Evolutionary conservation across 768 basidiomycete genomes (phyloP), one percentile per base, ranked within the genome.

Genomic region (Amanita exitialis): DNA sequence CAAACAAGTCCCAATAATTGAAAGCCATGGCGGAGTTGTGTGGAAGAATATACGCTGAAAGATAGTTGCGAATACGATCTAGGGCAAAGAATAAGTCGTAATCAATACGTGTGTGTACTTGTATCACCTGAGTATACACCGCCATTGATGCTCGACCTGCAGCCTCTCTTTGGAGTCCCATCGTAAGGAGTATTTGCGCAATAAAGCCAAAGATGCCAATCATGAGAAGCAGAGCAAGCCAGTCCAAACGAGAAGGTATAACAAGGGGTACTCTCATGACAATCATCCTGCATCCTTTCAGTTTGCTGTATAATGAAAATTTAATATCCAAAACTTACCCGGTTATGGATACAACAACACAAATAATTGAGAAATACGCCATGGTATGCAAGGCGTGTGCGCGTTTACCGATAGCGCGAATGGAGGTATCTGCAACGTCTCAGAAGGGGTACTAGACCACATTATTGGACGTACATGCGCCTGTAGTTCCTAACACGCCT

Each of bases 301-400:
- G 12, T 23, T 15, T n/a, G 3, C 2, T 5, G 34, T 15, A 7
- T 37, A 23, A 34, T 2, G 1, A 34, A 12, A n/a, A 6, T 6
- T 12, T 12, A 15, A 28, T 7, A 47, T 34, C 1, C 16, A 39
- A 4, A 23, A 63, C 69, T 30, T 52, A 74, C 72, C 61, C 61
- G 20, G 65, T 53, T 6, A 59, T 46, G 1, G 71, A 66, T 20
- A 66, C 64, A 23, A 71, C 49, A 1, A 81, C 73, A 48, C 77
- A 82, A 56, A 77, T 70, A 7, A 72, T 62, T 1, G 83, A 79
- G 62, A 84, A 90, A 49, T 78, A 88, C 0, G 74, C 66, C 57
- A 91, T 72, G 1, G 77, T 70, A 61, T 94, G 90, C 51, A 90
- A 63, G 0, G 89, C 72, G 56, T 86, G 83, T 1, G 89, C 89